phyloP scores from a whole-genome alignment of 1,284 basidiomycete species.

The Ustilago cynodontis region DNA sequence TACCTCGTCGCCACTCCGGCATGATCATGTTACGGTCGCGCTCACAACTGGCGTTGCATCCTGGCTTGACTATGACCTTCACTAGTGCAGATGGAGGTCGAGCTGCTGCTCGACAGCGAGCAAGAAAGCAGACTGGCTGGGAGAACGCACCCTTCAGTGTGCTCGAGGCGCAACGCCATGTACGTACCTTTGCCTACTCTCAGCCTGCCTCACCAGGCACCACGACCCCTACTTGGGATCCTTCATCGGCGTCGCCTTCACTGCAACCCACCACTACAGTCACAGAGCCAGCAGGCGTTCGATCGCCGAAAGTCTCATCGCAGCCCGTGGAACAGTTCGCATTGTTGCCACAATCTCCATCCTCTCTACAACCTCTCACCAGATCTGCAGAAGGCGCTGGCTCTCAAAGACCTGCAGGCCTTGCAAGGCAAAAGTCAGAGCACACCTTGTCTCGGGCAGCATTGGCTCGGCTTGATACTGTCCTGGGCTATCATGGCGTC shows the following conservation, averaged over 20 bases:
- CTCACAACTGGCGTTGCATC: conserved; percentile 56
- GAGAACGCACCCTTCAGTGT: conserved; percentile 62
- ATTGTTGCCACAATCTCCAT: conserved; percentile 21
- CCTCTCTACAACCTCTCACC: conserved; percentile 12
- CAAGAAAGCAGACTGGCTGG: conserved; percentile 46
- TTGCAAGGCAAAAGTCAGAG: conserved; percentile 32
- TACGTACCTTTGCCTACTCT: conserved; percentile 29
- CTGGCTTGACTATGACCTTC: conserved; percentile 44
- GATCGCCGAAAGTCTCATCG: conserved; percentile 23
- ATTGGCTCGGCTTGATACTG: conserved; percentile 32
- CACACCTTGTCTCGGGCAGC: conserved; percentile 30
- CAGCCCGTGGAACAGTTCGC: conserved; percentile 10
- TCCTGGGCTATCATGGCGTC: conserved; percentile 17
- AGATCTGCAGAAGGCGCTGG: background rate
- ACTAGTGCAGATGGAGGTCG: conserved; percentile 51
- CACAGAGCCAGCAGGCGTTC: conserved; percentile 8
- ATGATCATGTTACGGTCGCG: conserved; percentile 57
- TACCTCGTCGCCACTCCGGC: conserved; percentile 59
- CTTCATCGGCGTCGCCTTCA: conserved; percentile 13
- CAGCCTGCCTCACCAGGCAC: conserved; percentile 50
- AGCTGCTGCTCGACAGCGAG: conserved; percentile 59
- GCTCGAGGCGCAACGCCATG: conserved; percentile 51
- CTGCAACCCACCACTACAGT: conserved; percentile 31
- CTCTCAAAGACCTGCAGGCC: conserved; percentile 10
- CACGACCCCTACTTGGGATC: conserved; percentile 28